A percentile compares a stretch with the other conserved stretches of the same genome.
phyloP scores from a whole-genome alignment of 108 stramenopile species.

The Nannochloropsis gaditana region DNA sequence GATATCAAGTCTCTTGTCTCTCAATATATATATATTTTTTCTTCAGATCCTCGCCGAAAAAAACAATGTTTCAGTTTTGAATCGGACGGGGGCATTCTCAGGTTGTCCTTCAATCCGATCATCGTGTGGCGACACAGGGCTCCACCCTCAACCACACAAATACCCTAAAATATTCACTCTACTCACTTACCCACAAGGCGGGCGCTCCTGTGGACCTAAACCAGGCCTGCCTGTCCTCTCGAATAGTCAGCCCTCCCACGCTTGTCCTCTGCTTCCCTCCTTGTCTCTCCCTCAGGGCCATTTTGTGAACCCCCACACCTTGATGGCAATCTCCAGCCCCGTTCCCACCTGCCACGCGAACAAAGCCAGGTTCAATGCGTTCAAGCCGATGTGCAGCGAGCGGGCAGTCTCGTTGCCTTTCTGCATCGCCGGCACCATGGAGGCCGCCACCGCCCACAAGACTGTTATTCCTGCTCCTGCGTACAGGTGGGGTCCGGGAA shows the following conservation, averaged over 20 bases:
- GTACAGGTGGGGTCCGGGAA: conserved; percentile 94
- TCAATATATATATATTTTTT: no score
- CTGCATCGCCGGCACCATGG: conserved; percentile 88
- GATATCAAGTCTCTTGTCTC: no score
- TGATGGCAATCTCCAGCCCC: conserved; percentile 79
- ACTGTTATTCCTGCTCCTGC: conserved; percentile 88
- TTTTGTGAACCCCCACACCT: conserved; percentile 79
- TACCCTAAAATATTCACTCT: no score
- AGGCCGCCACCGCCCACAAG: conserved; percentile 80
- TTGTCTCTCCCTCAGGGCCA: conserved; percentile 46
- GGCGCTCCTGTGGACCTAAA: no score
- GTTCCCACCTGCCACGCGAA: conserved; percentile 84
- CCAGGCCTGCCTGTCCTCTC: no score
- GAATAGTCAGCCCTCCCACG: not conserved
- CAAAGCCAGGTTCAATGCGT: conserved; percentile 72
- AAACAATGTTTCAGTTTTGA: no score
- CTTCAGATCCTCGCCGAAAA: no score
- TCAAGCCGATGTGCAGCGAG: conserved; percentile 84
- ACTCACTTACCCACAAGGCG: no score
- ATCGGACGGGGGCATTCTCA: no score
- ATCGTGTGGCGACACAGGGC: no score
- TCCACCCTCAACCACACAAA: no score
- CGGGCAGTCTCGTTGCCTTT: conserved; percentile 93
- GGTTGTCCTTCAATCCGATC: no score
- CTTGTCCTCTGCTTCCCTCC: not conserved